These are phyloP conservation scores for Dianthus caryophyllus DNA, from an alignment of 148 eudicot genomes.

Conservation along the genomic window DNA sequence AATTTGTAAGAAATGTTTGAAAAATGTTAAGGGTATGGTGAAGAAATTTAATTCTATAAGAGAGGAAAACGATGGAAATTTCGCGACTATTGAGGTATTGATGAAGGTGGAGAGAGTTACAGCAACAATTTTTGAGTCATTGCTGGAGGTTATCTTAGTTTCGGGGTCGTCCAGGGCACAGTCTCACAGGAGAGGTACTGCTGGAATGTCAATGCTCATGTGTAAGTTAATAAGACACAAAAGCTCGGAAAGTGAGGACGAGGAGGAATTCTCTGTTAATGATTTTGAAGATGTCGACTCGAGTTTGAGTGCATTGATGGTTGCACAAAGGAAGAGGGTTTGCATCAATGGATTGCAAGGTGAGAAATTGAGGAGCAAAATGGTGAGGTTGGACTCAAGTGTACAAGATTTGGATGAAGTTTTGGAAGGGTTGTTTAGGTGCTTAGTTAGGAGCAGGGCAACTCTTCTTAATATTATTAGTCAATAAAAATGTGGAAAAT, in stretches of 20 bases:
- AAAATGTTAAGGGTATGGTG: conserved; percentile 21
- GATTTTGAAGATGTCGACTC: conserved; percentile 30
- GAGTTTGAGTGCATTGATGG: conserved; percentile 19
- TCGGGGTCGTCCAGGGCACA: conserved; percentile 22
- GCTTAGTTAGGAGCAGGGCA: conserved; percentile 34
- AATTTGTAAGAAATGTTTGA: conserved; percentile 25
- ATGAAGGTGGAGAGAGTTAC: conserved; percentile 23
- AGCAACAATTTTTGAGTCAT: conserved; percentile 21
- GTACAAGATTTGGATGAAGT: conserved; percentile 36
- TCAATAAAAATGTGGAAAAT: conserved; percentile 6
- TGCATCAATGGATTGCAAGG: conserved; percentile 17
- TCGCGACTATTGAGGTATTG: conserved; percentile 16
- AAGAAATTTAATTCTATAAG: conserved; percentile 8
- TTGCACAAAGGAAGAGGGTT: conserved; percentile 22
- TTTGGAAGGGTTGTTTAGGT: conserved; percentile 34
- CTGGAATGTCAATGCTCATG: conserved; percentile 18
- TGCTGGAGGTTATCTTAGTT: conserved; percentile 23
- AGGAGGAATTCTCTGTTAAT: conserved; percentile 1
- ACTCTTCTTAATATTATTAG: conserved; percentile 29
- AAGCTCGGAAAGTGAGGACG: conserved; percentile 12
- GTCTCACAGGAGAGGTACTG: conserved; percentile 14
- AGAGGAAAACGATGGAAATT: conserved; percentile 7
- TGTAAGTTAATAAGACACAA: conserved; percentile 23
- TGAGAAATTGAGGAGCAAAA: conserved; percentile 25
- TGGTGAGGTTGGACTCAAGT: conserved; percentile 25